Evolutionary conservation across 371 early-diverging fungal species (phyloP), one percentile per base, ranked within the genome.

Genomic region (Coemansia sp.): DNA sequence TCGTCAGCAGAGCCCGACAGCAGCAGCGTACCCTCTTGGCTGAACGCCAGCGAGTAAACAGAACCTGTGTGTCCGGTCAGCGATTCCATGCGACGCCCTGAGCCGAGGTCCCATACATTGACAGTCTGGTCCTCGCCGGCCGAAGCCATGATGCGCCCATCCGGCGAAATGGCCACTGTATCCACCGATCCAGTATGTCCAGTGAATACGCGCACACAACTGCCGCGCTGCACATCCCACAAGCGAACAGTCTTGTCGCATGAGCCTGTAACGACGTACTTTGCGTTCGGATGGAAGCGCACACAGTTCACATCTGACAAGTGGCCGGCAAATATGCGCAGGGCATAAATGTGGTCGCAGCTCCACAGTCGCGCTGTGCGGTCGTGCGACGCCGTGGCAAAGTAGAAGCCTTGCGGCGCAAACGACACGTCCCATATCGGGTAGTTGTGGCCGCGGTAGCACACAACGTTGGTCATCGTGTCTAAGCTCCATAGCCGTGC

Each of bases 231-330:
- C 47, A 99, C 87, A 80, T 97, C 97, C 95, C 99, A 99, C 76
- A 99, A 82, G 39, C 99, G 86, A n/a, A 90, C 89, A 21, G 98
- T 95, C 60, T 88, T 85, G 83, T 99, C 99, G 67, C 89, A 87
- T 0, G 95, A 94, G 4, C 98, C 99, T 10, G 98, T 96, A 27
- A 95, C 90, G 16, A 99, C 61, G 78, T 99, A 99, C 68, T 94
- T 95, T 42, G 91, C 88, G 79, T 99, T 99, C 5, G 99, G 99
- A 81, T 99, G 99, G 81, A 99, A 99, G 72, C 89, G 89, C 27
- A 99, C 98, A 37, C 85, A 84, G 73, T 95, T 97, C 2, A 99
- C 98, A 83, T 99, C 99, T 5, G 97, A 92, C 39, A 98, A 81
- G 81, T 99, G 98, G 16, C 98, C 97, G 39, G 95, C 93, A 85